Evolutionary conservation across 495 filamentous ascomycete genomes (phyloP).

Genomic region (Aspergillus ostianus): DNA sequence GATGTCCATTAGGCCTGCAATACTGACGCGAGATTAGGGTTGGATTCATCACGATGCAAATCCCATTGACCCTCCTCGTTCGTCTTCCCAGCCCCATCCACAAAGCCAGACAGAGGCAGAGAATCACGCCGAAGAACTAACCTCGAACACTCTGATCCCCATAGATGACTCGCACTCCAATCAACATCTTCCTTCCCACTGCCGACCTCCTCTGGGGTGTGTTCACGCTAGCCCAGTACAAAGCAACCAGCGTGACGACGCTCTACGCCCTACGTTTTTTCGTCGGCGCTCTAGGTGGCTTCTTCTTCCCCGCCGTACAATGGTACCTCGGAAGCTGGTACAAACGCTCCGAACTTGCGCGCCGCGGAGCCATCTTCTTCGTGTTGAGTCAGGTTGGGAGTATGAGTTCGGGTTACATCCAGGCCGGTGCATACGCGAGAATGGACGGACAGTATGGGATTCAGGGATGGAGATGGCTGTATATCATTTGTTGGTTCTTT

Average conservation of each 20-base stretch:
- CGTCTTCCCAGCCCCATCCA: slow-evolving; percentile 1
- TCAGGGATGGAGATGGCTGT: slow-evolving; percentile 49
- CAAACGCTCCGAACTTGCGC: slow-evolving; percentile 31
- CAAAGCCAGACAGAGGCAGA: neutral
- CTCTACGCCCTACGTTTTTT: slow-evolving; percentile 68
- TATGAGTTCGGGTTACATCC: slow-evolving; percentile 44
- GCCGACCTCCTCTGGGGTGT: slow-evolving; percentile 43
- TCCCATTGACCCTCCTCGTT: slow-evolving; percentile 25
- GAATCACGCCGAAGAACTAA: slow-evolving; percentile 5
- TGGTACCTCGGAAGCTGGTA: slow-evolving; percentile 36
- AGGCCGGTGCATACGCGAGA: slow-evolving; percentile 36
- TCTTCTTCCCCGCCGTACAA: slow-evolving; percentile 63
- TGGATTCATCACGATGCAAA: slow-evolving; percentile 28
- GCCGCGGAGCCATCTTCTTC: slow-evolving; percentile 45
- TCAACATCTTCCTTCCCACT: slow-evolving; percentile 29
- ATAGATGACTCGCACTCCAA: slow-evolving; percentile 29
- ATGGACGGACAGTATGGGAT: slow-evolving; percentile 42
- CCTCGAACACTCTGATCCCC: neutral
- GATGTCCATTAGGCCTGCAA: neutral
- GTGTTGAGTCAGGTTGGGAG: slow-evolving; percentile 42
- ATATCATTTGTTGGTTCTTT: slow-evolving; percentile 40
- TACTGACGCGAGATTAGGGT: slow-evolving; percentile 15
- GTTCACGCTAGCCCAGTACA: slow-evolving; percentile 41
- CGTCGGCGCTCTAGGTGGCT: slow-evolving; percentile 78
- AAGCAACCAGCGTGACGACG: slow-evolving; percentile 27